A percentile compares a stretch with the other conserved stretches of the same genome.
phyloP scores from a whole-genome alignment of 345 rosid genomes.

The Cardamine chenopodiifolia region DNA sequence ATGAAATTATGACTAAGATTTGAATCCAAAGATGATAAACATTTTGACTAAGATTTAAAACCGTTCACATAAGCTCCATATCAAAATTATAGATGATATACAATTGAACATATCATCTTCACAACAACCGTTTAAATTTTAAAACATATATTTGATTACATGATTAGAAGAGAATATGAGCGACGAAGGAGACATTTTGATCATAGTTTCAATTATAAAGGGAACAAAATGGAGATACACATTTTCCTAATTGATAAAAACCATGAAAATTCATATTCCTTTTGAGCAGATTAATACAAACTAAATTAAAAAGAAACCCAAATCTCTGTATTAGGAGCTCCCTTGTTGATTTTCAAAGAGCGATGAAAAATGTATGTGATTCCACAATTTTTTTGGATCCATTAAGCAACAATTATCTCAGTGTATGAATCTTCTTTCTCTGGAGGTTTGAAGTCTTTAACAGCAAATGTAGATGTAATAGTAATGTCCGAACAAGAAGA shows the following conservation, averaged over 20 bases:
- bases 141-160: no score
- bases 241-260: background rate
- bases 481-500: constrained; percentile 8
- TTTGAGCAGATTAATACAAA: constrained; percentile 9
- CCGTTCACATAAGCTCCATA: background rate
- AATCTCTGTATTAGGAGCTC: constrained; percentile 45
- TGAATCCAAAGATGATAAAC: background rate
- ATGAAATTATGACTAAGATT: no score
- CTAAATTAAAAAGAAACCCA: background rate
- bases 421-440: constrained; percentile 30
- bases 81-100: background rate
- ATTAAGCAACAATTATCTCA: constrained; percentile 23
- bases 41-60: background rate
- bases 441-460: background rate
- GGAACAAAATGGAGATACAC: background rate
- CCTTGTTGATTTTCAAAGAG: constrained; percentile 21
- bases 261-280: background rate
- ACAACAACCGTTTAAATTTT: no score
- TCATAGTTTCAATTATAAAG: background rate
- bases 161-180: constrained; percentile 22
- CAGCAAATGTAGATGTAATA: constrained; percentile 26
- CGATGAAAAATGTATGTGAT: constrained; percentile 30
- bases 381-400: constrained; percentile 2
- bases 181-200: constrained; percentile 6
- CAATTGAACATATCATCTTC: background rate